Evolutionary conservation across 2,329 filamentous ascomycete genomes (phyloP), one percentile per base, ranked within the genome.

Genomic region (Fusarium sp.): DNA sequence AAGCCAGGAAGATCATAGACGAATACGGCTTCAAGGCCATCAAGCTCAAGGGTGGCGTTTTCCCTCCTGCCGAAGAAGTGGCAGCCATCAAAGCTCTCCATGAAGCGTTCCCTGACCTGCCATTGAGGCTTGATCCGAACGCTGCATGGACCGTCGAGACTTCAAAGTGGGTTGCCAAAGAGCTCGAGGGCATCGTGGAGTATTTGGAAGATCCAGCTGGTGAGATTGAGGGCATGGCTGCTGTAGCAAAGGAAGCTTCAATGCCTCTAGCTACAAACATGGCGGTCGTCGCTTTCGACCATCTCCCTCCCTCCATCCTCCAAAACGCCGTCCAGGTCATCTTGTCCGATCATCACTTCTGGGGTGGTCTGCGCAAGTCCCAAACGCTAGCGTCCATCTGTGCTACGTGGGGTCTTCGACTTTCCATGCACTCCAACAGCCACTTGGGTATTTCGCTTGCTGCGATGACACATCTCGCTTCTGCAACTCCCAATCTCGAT

Each of bases 191-290:
- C 5, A 78, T 82, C 41, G 71, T 79, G 51, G 80, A 78, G 62
- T 82, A 81, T 58, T 63, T 82, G 18, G 81, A 82, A 43, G 81
- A 82, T 47, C 81, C 81, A 1, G 76, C 81, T 1, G 75, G 76
- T 0, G 81, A 78, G 30, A 82, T 82, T 12, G 79, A 80, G 14
- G 81, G 81, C 9, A 82, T 82, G 81, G 80, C 81, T 1, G 80
- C 81, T 9, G 81, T 82, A 2, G 81, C 81, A 0, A 77, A 76
- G 28, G 78, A 79, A 30, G 78, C 81, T 2, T 63, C 76, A 0
- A 82, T 82, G 81, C 81, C 81, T 2, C 69, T 82, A 3, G 81
- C 81, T 4, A 82, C 81, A 0, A 82, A 82, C 50, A 82, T 82
- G 80, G 80, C 81, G 5, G 81, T 82, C 2, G 80, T 82, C 0